phyloP scores from a whole-genome alignment of 805 yeast species.

The Saccharomycopsis sp. region DNA sequence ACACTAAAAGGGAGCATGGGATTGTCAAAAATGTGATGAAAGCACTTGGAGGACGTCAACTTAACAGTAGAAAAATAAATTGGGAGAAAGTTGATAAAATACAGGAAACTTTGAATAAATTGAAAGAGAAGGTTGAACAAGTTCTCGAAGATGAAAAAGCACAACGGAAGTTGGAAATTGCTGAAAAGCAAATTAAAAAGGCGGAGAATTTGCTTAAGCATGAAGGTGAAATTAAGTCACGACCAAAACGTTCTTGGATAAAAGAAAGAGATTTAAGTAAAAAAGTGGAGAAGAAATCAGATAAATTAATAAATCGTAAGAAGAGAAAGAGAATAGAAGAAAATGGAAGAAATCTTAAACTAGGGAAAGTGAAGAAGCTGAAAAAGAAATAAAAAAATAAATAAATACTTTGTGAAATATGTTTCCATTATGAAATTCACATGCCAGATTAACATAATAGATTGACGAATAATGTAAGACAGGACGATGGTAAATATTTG shows the following conservation, averaged over 20 bases:
- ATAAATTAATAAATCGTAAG: conserved; percentile 15
- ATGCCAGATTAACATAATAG: no score
- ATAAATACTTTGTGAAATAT: background rate
- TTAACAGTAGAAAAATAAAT: conserved; percentile 85
- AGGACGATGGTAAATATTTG: no score
- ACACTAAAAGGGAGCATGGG: conserved; percentile 73
- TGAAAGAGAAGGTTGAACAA: conserved; percentile 58
- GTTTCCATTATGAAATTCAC: no score
- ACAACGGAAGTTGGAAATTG: conserved; percentile 78
- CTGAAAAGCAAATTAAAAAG: conserved; percentile 84
- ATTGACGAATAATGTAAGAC: no score
- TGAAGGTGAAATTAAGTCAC: conserved; percentile 71
- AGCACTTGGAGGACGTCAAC: conserved; percentile 37
- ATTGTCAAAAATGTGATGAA: conserved; percentile 83
- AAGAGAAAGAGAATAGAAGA: conserved; percentile 21
- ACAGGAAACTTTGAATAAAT: conserved; percentile 51
- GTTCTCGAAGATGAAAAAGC: conserved; percentile 81
- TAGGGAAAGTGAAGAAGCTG: conserved; percentile 6
- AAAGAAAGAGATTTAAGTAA: conserved; percentile 7
- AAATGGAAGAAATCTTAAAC: background rate
- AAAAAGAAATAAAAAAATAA: background rate
- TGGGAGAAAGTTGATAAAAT: conserved; percentile 78
- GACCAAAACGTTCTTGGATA: conserved; percentile 98
- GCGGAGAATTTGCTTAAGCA: conserved; percentile 81
- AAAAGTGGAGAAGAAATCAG: conserved; percentile 4